Evolutionary conservation across 2,329 filamentous ascomycete species (phyloP), one percentile per base, ranked within the genome.

Genomic region (Botrytis elliptica): DNA sequence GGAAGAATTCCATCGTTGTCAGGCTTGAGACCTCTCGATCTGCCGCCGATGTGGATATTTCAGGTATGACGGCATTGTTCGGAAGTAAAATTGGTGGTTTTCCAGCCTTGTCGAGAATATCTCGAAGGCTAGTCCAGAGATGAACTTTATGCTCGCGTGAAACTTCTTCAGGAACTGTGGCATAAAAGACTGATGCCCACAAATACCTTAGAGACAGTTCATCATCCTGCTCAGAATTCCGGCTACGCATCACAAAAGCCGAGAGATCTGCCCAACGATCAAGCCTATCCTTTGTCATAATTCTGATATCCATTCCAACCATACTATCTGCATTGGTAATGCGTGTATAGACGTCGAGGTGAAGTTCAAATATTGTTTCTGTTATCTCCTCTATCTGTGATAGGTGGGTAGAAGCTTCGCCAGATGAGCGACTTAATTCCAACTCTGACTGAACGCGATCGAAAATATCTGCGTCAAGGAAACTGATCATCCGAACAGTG

Each of bases 1-100:
- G 87, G 82, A 99, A 98, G 82, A 98, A 98, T 80, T 98, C 95
- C 89, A 97, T 96, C 0, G 95, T 98, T 22, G 93, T 97, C 49
- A 98, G 87, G 79, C 95, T 94, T 20, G 93, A 95, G 40, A 98
- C 92, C 81, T 99, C 95, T 72, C 94, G 91, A 76, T 98, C 95
- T 12, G 96, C 91, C 0, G 94, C 93, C n/a, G 88, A 87, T 3
- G 90, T 84, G 0, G 95, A 98, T 68, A 99, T 88, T 75, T 96
- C 93, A 0, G 94, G 90, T 91, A 99, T 97, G 33, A 95, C 88
- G 1, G 90, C 88, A 79, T 97, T 98, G 81, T 99, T 98, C 6
- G 91, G 88, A 0, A 98, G 85, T 49, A 86, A 84, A 20, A 93
- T 88, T 0, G 85, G 83, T 42, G 84, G 84, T n/a, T 84, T 84